Conservation (phyloP, 148 eudicot species). For the Rhododendron henanense region DNA sequence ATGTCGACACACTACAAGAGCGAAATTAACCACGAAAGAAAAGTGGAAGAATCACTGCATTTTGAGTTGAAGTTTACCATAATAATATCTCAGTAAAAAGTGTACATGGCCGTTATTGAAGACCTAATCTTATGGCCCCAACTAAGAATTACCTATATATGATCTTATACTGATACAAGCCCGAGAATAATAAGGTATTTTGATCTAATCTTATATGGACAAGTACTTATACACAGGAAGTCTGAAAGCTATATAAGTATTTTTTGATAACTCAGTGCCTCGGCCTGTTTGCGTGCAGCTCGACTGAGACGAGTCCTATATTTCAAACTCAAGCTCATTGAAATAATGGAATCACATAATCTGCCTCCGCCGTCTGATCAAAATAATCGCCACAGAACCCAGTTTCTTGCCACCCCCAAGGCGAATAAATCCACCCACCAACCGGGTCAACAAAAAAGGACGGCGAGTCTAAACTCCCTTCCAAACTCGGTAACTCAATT, state of each 20-base stretch:
- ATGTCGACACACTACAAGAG: background rate
- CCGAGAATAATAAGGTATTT: background rate
- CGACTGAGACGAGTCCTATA: background rate
- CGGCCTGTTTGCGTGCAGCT: no score
- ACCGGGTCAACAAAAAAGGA: conserved; percentile 38
- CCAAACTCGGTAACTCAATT: conserved; percentile 49
- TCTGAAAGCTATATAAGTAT: no score
- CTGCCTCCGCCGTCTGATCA: conserved; percentile 13
- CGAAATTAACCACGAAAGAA: no score
- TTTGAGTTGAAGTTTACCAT: background rate
- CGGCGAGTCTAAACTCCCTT: conserved; percentile 31
- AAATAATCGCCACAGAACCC: conserved; percentile 28
- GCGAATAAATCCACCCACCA: conserved; percentile 16
- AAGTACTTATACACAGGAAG: no score
- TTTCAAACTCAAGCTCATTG: background rate
- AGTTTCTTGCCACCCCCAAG: conserved; percentile 31
- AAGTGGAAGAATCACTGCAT: background rate
- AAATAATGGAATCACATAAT: background rate
- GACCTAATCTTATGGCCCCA: background rate
- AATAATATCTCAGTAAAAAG: background rate
- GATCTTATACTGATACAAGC: background rate
- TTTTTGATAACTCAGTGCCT: background rate
- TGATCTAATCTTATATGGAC: background rate
- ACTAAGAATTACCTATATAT: background rate
- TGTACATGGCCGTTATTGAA: background rate